Percentiles rank a stretch among this genome's conserved stretches.
Conservation (phyloP, 1,284 basidiomycete genomes). For the Leccinum griseonigrum region DNA sequence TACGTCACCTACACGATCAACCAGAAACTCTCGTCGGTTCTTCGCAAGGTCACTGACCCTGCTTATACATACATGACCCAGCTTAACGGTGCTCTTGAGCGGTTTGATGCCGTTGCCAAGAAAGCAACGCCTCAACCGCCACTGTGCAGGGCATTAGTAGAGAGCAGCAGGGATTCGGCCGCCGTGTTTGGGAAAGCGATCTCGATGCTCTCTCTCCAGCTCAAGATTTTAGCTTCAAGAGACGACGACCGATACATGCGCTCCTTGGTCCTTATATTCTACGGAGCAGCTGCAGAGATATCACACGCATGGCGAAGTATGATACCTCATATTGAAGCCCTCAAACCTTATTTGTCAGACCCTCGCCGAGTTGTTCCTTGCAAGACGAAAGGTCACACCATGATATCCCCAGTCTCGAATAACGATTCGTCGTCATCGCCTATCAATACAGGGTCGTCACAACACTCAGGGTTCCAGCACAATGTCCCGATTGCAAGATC, state of each 20-base stretch:
- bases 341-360: constrained; percentile 63
- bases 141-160: constrained; percentile 78
- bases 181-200: constrained; percentile 86
- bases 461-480: constrained; percentile 26
- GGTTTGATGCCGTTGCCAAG: constrained; percentile 85
- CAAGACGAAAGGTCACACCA: constrained; percentile 26
- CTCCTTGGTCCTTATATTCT: constrained; percentile 85
- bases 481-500: constrained; percentile 37
- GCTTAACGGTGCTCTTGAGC: constrained; percentile 87
- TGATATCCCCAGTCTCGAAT: constrained; percentile 8
- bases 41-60: constrained; percentile 83
- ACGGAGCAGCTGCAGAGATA: constrained; percentile 89
- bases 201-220: constrained; percentile 78
- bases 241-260: constrained; percentile 89
- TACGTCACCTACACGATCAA: constrained; percentile 86
- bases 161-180: constrained; percentile 85
- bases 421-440: constrained; percentile 22
- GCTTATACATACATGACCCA: constrained; percentile 81
- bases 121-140: constrained; percentile 66
- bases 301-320: constrained; percentile 84
- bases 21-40: constrained; percentile 80
- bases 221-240: constrained; percentile 71
- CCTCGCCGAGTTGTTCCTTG: constrained; percentile 34
- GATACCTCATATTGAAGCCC: constrained; percentile 68
- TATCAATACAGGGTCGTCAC: constrained; percentile 22